Evolutionary conservation across 768 basidiomycete genomes (phyloP).

Genomic region (Lyophyllum shimeji): DNA sequence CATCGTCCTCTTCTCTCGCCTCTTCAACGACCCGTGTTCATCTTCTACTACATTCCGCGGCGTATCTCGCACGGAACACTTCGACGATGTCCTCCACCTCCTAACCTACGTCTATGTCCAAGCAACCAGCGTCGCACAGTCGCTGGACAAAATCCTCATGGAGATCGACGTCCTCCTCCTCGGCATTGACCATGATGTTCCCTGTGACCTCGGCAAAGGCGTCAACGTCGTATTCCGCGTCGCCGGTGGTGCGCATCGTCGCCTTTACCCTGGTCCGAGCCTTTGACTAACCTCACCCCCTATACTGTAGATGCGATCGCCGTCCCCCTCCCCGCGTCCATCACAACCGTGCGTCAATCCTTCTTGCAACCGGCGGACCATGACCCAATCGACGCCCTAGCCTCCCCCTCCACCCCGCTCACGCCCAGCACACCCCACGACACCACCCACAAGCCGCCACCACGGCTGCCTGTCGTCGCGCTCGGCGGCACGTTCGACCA

Average conservation of each 20-base stretch:
- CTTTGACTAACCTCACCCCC: background rate
- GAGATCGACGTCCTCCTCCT: conserved; percentile 76
- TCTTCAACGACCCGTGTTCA: conserved; percentile 43
- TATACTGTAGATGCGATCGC: conserved; percentile 39
- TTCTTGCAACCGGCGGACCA: conserved; percentile 32
- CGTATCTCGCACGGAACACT: conserved; percentile 44
- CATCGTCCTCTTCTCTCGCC: conserved; percentile 63
- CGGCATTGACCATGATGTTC: conserved; percentile 46
- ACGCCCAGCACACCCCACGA: conserved; percentile 4
- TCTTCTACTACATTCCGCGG: conserved; percentile 21
- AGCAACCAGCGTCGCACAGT: conserved; percentile 74
- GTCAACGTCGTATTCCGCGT: conserved; percentile 50
- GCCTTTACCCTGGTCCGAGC: background rate
- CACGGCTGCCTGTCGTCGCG: conserved; percentile 65
- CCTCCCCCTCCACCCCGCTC: background rate
- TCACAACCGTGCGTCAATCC: conserved; percentile 37
- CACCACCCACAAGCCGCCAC: conserved; percentile 17
- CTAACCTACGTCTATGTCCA: conserved; percentile 85
- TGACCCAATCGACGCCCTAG: conserved; percentile 6
- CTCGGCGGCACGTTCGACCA: conserved; percentile 98
- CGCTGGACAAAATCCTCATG: conserved; percentile 67
- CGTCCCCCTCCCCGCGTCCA: conserved; percentile 40
- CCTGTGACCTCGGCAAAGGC: conserved; percentile 40
- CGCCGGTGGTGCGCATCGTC: conserved; percentile 42
- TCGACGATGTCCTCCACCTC: conserved; percentile 71